Base-by-base conservation (phyloP, 345 rosid genomes). In the Euphorbia tirucalli region DNA sequence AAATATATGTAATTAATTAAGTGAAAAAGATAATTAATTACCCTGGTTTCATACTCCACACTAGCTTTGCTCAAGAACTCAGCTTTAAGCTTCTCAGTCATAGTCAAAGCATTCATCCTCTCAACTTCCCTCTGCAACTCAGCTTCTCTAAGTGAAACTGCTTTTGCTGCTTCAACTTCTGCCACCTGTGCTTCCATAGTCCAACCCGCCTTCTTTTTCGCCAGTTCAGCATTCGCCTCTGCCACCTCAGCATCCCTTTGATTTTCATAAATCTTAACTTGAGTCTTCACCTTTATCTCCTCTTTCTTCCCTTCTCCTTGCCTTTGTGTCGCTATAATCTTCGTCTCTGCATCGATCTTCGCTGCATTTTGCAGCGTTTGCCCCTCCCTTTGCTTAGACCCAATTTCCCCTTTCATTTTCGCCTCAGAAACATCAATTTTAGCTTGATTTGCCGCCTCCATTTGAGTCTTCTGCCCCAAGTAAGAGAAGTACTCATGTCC, bases 401-500 rank as follows among this genome's bases (percentile, higher is more conserved):
- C 97, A 0, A 90, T 78, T 86, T 89, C 96, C 56, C 98, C 93
- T 64, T 90, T 89, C 95, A 89, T 90, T 80, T 55, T 80, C 4
- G 95, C 96, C 83, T 90, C 96, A 0, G 93, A 70, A 0, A 87
- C 98, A 49, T 90, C 98, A 14, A 93, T 72, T 71, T 44, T 89
- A 0, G 95, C 93, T 35, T 90, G 95, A 70, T 90, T 89, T 2
- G 92, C 93, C 0, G 97, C 97, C 73, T 93, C 96, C 93, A 83
- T 88, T 74, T 89, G 98, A 0, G 96, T 90, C 81, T 90, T 90
- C n/a, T 89, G 92, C 14, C 98, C 97, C 81, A 93, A 68, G 68
- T 89, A 89, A 65, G 92, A 90, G 78, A 93, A 93, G 74, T 89
- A 90, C 77, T 93, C 93, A 31, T 90, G 90, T 4, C 97, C 95